A percentile compares a stretch with the other conserved stretches of the same genome.
phyloP scores from a whole-genome alignment of 163 green algal genomes.

The Coccomyxa subellipsoidea region DNA sequence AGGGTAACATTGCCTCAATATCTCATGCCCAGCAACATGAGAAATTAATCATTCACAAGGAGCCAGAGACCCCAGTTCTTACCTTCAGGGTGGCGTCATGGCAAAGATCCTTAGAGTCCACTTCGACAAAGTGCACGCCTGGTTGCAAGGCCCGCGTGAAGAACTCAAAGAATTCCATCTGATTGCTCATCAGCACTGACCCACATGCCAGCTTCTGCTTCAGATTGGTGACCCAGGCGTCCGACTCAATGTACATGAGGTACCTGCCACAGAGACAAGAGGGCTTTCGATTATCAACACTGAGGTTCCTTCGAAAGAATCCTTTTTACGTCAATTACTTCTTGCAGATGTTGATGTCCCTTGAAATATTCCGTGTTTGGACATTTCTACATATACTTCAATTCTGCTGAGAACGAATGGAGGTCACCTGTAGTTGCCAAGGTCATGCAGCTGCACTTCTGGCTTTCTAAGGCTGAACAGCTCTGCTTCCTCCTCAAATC shows the following conservation, averaged over 20 bases:
- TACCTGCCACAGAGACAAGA: constrained; percentile 25
- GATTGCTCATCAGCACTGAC: constrained; percentile 24
- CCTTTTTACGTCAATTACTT: no score
- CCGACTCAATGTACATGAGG: constrained; percentile 44
- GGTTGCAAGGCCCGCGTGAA: constrained; percentile 35
- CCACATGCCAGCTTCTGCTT: constrained; percentile 47
- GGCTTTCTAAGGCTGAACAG: constrained; percentile 29
- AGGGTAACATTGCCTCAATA: not conserved
- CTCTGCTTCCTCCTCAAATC: constrained; percentile 22
- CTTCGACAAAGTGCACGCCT: constrained; percentile 37
- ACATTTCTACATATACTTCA: no score
- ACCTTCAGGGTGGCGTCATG: constrained; percentile 23
- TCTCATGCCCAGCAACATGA: not conserved
- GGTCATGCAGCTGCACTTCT: constrained; percentile 38
- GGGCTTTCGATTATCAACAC: no score
- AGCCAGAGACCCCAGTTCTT: not conserved
- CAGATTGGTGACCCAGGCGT: constrained; percentile 43
- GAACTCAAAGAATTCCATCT: constrained; percentile 42
- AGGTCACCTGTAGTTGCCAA: constrained; percentile 39
- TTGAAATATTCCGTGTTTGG: no score
- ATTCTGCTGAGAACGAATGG: no score
- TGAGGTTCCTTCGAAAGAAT: no score
- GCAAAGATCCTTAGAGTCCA: constrained; percentile 25
- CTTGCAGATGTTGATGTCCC: no score
- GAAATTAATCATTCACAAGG: not conserved